Evolutionary conservation across 1,284 basidiomycete genomes (phyloP), one percentile per base, ranked within the genome.

Genomic region (Takashimella tepidaria): DNA sequence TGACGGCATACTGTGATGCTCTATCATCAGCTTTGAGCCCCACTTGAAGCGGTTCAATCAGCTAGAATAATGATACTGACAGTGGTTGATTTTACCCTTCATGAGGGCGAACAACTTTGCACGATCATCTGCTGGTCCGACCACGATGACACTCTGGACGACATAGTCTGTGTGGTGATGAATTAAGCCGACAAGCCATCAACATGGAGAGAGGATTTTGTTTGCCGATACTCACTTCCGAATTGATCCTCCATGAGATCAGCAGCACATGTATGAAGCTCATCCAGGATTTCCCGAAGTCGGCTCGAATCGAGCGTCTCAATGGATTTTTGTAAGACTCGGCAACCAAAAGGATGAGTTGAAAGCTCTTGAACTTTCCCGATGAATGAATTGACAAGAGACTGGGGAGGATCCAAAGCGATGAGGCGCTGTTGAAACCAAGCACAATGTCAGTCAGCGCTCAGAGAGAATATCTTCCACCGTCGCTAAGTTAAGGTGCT

Each of bases 311-410:
- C 82, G 41, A 97, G 80, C 64, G 90, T 83, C 70, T 97, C 92
- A 56, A 98, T 86, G 69, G 89, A 89, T 51, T 92, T 82, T 74
- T 98, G 96, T 20, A 98, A 80, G 13, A 98, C 96, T 8, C 96
- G 85, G 69, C 96, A 98, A 0, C 92, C 92, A 64, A 93, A 98
- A 1, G 91, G 86, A 71, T 98, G 92, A 1, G 86, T 87, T 1
- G 92, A 85, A 20, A 98, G 79, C 51, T 86, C 83, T 57, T 84
- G 83, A n/a, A 96, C 88, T 61, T 88, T 85, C 3, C 88, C 88
- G 11, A 82, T 79, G 79, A 98, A 96, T 1, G 82, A 79, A 47
- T 82, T 77, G 51, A 93, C 81, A 67, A 97, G 91, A 2, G 78
- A 81, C 41, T 87, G 83, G 5, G 88, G 81, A 11, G 86, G 79